Evolutionary conservation across 2,329 filamentous ascomycete species (phyloP).

Genomic region (Aurifilum marmelostoma): DNA sequence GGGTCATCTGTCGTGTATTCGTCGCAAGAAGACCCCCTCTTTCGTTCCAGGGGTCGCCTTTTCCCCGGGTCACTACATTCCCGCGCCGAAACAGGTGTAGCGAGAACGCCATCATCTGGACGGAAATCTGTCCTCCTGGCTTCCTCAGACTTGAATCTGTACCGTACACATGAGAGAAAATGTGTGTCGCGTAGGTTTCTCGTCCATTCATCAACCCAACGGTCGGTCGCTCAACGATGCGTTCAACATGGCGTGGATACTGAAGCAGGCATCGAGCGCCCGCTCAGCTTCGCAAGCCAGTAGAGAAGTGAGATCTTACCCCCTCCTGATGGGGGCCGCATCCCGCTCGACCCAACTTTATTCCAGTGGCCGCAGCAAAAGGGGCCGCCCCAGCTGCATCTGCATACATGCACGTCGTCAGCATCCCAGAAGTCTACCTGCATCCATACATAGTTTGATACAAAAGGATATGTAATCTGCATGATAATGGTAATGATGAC

Average conservation of each 20-base stretch:
- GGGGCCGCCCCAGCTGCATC: neutral
- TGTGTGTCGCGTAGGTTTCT: too few species aligned
- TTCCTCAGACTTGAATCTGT: neutral
- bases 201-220: neutral
- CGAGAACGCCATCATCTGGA: neutral
- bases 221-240: neutral
- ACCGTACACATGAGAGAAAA: neutral
- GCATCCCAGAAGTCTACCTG: neutral
- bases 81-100: neutral
- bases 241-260: neutral
- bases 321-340: neutral
- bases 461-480: neutral
- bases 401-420: neutral
- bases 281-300: too few species aligned
- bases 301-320: too few species aligned
- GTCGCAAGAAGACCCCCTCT: neutral
- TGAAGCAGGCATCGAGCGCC: neutral
- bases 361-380: neutral
- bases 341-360: slow-evolving; percentile 4
- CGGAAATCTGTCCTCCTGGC: neutral
- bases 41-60: neutral
- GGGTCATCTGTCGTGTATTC: neutral
- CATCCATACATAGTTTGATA: neutral
- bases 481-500: neutral
- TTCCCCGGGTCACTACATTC: neutral